phyloP scores from a whole-genome alignment of 169 alveolate species.

The Babesia bovis region DNA sequence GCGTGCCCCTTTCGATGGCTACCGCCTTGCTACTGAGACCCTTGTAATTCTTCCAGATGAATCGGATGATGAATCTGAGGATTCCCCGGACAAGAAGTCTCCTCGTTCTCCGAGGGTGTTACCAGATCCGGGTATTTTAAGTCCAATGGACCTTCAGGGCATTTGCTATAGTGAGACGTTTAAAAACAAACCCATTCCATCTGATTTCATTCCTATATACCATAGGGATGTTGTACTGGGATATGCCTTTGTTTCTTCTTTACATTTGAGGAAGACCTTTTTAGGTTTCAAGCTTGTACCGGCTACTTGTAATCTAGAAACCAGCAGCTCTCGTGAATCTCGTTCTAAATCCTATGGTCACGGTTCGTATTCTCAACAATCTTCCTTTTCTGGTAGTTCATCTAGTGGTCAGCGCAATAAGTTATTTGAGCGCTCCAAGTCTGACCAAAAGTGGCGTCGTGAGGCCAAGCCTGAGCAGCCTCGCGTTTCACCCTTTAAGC shows the following conservation, averaged over 20 bases:
- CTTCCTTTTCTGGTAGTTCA: not conserved
- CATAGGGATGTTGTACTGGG: not conserved
- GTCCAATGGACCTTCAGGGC: not conserved
- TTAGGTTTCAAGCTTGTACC: conserved; percentile 19
- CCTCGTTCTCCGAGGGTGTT: not conserved
- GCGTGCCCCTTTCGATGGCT: no score
- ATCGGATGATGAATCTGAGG: not conserved
- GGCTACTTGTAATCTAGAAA: not conserved
- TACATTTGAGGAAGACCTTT: not conserved
- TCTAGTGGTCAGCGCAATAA: not conserved
- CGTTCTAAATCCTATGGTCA: not conserved
- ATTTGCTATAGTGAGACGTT: not conserved
- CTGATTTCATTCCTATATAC: not conserved
- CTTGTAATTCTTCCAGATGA: not conserved
- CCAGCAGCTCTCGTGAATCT: conserved; percentile 9
- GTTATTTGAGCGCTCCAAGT: conserved; percentile 16
- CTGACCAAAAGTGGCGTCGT: conserved; percentile 41
- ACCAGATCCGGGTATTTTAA: not conserved
- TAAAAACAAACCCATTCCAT: no score
- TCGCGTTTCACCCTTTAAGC: conserved; percentile 35
- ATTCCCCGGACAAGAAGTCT: not conserved
- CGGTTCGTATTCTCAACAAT: not conserved
- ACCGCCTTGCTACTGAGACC: no score
- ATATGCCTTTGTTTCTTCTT: not conserved
- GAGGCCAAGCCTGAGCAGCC: conserved; percentile 19